phyloP scores from a whole-genome alignment of 345 rosid genomes.

The Eutrema heterophyllum region DNA sequence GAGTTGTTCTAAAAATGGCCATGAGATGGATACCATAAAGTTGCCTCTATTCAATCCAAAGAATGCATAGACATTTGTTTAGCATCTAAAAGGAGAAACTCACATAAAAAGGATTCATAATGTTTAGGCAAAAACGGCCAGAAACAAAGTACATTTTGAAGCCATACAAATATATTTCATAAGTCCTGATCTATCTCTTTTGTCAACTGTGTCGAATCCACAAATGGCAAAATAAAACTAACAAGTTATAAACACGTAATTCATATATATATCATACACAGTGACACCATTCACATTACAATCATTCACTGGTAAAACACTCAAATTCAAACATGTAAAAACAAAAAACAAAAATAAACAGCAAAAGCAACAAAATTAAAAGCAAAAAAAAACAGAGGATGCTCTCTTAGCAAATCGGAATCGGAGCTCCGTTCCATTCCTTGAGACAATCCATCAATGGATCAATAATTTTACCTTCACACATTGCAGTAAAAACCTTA shows the following conservation, averaged over 20 bases:
- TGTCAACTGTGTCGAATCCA: slow-evolving; percentile 1
- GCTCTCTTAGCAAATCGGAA: slow-evolving; percentile 46
- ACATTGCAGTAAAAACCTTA: slow-evolving; percentile 58
- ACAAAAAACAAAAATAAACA: not conserved
- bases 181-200: not conserved
- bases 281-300: slow-evolving; percentile 20
- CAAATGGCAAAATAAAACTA: not conserved
- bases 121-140: not conserved
- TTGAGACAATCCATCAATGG: slow-evolving; percentile 66
- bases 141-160: not conserved
- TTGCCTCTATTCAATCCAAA: not conserved
- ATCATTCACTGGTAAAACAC: not conserved
- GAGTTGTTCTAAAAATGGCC: not conserved
- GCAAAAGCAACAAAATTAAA: not conserved
- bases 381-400: not conserved
- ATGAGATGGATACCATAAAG: not conserved
- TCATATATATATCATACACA: slow-evolving; percentile 18
- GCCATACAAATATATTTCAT: not conserved
- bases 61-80: not conserved
- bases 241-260: not conserved
- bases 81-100: not conserved
- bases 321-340: not conserved
- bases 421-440: slow-evolving; percentile 76
- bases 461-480: slow-evolving; percentile 60
- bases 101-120: not conserved